These are phyloP conservation scores for Clathrospora elynae DNA, from an alignment of 2,329 filamentous ascomycete species.

Conservation along the genomic window DNA sequence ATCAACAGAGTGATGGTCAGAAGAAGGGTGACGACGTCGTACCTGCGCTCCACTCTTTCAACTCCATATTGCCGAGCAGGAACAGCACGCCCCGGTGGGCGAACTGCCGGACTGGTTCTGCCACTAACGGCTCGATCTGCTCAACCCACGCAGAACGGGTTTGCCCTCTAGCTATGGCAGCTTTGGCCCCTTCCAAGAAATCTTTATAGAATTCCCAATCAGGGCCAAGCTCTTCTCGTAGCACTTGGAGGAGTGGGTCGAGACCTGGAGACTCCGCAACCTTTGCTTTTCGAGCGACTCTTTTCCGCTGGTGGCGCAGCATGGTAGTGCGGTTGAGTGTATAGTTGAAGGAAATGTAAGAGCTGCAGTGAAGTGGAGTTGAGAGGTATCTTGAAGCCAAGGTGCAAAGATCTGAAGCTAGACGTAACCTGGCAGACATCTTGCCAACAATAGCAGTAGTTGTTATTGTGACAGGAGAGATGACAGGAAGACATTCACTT, in stretches of 20 bases:
- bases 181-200: constrained; percentile 12
- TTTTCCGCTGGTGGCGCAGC: background rate
- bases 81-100: constrained; percentile 23
- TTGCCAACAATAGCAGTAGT: no score
- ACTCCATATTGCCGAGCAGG: constrained; percentile 52
- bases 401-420: no score
- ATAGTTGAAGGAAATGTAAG: background rate
- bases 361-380: background rate
- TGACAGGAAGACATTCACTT: no score
- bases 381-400: no score
- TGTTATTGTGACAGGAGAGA: no score
- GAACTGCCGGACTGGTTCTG: background rate
- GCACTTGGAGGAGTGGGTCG: constrained; percentile 10
- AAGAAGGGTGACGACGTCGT: constrained; percentile 71
- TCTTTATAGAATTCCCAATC: constrained; percentile 24
- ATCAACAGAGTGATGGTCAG: constrained; percentile 71
- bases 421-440: no score
- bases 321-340: background rate
- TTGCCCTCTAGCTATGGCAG: constrained; percentile 5
- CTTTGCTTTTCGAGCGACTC: background rate
- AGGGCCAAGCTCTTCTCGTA: constrained; percentile 16
- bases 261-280: background rate
- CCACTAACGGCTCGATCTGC: constrained; percentile 17
- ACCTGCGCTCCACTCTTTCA: constrained; percentile 72
- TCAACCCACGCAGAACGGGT: constrained; percentile 18